A percentile compares a stretch with the other conserved stretches of the same genome.
These are phyloP conservation scores for Cyamopsis tetragonoloba DNA, from an alignment of 306 rosid species.

Conservation along the genomic window DNA sequence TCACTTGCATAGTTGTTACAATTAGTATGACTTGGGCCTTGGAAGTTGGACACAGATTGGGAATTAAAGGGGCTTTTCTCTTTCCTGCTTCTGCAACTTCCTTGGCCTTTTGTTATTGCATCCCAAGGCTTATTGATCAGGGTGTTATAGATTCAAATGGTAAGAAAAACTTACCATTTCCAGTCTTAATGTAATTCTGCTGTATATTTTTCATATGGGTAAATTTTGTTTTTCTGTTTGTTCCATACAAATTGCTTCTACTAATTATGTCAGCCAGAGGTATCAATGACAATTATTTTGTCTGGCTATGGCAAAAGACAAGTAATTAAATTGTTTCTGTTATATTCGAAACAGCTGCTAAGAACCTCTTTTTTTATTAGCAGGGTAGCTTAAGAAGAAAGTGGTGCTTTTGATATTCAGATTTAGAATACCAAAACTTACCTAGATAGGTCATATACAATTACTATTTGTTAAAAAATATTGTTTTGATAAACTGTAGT, in stretches of 20 bases:
- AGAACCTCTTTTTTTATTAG: no score
- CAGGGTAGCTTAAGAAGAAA: neutral
- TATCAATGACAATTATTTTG: neutral
- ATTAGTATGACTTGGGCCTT: constrained; percentile 43
- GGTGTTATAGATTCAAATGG: constrained; percentile 33
- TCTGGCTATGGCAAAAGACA: neutral
- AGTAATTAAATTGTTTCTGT: neutral
- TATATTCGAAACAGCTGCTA: neutral
- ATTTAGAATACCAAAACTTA: neutral
- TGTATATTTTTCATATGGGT: neutral
- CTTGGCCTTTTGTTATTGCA: constrained; percentile 18
- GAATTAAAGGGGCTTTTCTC: constrained; percentile 35
- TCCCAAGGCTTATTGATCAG: constrained; percentile 38
- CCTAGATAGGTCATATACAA: neutral
- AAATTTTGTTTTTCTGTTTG: neutral
- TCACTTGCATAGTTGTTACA: constrained; percentile 39
- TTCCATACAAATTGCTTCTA: neutral
- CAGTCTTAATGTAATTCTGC: neutral
- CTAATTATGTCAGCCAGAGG: neutral
- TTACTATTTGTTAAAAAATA: neutral
- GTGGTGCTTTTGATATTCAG: neutral
- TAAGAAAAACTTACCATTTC: neutral
- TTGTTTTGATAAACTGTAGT: neutral
- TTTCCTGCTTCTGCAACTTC: constrained; percentile 46
- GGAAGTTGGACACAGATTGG: constrained; percentile 39